These are phyloP conservation scores for Cynara cardunculus DNA, from an alignment of 129 eudicot genomes.

Conservation along the genomic window DNA sequence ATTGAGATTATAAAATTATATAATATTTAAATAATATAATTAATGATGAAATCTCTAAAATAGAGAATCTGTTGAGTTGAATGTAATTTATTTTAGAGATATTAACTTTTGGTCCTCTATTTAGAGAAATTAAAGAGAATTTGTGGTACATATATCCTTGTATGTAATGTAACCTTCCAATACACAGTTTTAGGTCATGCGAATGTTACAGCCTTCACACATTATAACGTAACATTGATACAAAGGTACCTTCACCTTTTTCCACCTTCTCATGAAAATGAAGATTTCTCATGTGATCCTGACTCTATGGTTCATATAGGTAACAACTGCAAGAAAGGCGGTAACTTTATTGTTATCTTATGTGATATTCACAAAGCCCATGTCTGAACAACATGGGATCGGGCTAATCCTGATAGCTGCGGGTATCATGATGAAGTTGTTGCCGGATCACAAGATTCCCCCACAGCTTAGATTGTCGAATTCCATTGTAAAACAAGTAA, in stretches of 20 bases:
- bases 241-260: background rate
- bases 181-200: background rate
- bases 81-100: no score
- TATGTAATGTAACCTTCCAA: background rate
- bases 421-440: constrained; percentile 71
- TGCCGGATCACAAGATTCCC: constrained; percentile 56
- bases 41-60: no score
- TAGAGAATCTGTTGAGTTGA: no score
- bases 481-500: constrained; percentile 29
- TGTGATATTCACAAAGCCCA: constrained; percentile 71
- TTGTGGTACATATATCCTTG: background rate
- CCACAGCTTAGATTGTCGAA: constrained; percentile 19
- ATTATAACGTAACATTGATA: no score
- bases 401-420: constrained; percentile 62
- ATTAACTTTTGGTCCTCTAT: no score
- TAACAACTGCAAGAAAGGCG: constrained; percentile 83
- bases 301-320: constrained; percentile 27
- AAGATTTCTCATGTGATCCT: background rate
- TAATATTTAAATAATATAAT: no score
- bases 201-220: background rate
- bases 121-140: no score
- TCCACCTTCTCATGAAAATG: background rate
- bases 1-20: no score
- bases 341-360: constrained; percentile 69
- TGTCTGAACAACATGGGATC: constrained; percentile 65